Conservation (phyloP, 495 filamentous ascomycete species). For the Penicillium simplicissimum region DNA sequence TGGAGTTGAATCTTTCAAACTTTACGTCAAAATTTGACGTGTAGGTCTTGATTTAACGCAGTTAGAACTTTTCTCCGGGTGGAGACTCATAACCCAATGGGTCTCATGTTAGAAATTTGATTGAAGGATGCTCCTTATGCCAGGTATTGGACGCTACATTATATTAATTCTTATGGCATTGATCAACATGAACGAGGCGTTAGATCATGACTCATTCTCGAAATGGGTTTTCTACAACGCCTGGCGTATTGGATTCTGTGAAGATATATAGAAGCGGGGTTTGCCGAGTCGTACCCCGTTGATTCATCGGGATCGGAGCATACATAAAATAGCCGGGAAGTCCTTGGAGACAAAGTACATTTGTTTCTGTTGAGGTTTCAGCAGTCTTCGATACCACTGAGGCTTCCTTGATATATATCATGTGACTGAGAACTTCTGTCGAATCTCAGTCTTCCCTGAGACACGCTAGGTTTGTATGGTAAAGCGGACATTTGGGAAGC, state of each 20-base stretch:
- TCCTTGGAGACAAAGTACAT: background rate
- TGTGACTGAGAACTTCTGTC: too few relatives aligned
- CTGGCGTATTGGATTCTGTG: background rate
- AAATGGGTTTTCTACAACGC: background rate
- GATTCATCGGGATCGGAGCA: background rate
- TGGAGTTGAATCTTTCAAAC: too few relatives aligned
- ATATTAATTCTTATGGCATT: conserved; percentile 1
- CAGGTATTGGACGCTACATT: background rate
- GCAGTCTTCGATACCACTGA: too few relatives aligned
- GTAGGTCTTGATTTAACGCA: too few relatives aligned
- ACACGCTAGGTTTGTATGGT: too few relatives aligned
- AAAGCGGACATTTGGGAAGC: too few relatives aligned
- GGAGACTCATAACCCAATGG: too few relatives aligned
- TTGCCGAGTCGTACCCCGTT: background rate
- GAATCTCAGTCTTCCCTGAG: too few relatives aligned
- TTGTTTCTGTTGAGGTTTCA: too few relatives aligned
- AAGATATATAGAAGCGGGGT: background rate
- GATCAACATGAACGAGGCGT: background rate
- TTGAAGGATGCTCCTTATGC: conserved; percentile 1
- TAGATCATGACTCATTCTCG: background rate
- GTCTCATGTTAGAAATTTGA: conserved; percentile 2
- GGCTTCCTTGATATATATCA: too few relatives aligned
- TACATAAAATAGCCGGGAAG: background rate
- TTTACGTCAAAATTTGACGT: too few relatives aligned
- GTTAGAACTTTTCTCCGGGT: too few relatives aligned